Evolutionary conservation across 2,329 filamentous ascomycete genomes (phyloP).

Genomic region (Grosmannia huntii): DNA sequence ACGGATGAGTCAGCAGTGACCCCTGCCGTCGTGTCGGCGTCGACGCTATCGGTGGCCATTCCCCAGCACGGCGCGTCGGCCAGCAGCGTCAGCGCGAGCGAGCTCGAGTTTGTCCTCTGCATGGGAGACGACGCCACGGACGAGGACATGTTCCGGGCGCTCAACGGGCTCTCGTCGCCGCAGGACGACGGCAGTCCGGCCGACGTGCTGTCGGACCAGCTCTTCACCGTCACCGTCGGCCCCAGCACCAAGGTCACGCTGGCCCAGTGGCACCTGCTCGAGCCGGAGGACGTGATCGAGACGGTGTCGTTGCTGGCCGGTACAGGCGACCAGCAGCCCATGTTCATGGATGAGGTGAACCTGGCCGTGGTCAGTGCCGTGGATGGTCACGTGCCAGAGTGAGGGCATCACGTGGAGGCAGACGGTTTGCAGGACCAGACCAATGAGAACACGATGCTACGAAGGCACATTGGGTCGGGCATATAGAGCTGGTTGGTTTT

Average conservation of each 20-base stretch:
- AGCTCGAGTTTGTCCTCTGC: slow-evolving; percentile 79
- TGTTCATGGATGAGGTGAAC: slow-evolving; percentile 38
- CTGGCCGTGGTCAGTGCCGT: slow-evolving; percentile 40
- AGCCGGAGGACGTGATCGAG: slow-evolving; percentile 78
- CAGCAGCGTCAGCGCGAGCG: slow-evolving; percentile 21
- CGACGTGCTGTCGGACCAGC: slow-evolving; percentile 48
- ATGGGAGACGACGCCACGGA: slow-evolving; percentile 94
- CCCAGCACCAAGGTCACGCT: slow-evolving; percentile 85
- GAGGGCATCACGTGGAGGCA: background rate
- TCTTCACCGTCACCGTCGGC: slow-evolving; percentile 87
- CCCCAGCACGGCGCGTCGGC: background rate
- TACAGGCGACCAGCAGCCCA: slow-evolving; percentile 19
- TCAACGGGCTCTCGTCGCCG: slow-evolving; percentile 42
- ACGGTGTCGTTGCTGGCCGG: slow-evolving; percentile 43
- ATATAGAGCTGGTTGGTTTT: too few species aligned
- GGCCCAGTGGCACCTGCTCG: slow-evolving; percentile 79
- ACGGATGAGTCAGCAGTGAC: slow-evolving; percentile 4
- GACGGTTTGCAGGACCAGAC: too few species aligned
- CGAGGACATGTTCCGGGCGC: slow-evolving; percentile 87
- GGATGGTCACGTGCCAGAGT: slow-evolving; percentile 35
- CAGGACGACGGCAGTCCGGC: slow-evolving; percentile 25
- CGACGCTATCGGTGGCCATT: slow-evolving; percentile 12
- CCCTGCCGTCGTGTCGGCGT: slow-evolving; percentile 22
- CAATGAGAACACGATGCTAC: too few species aligned
- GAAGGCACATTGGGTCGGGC: too few species aligned